phyloP scores from a whole-genome alignment of 1,284 basidiomycete genomes.

The Leccinum pseudoinsigne region DNA sequence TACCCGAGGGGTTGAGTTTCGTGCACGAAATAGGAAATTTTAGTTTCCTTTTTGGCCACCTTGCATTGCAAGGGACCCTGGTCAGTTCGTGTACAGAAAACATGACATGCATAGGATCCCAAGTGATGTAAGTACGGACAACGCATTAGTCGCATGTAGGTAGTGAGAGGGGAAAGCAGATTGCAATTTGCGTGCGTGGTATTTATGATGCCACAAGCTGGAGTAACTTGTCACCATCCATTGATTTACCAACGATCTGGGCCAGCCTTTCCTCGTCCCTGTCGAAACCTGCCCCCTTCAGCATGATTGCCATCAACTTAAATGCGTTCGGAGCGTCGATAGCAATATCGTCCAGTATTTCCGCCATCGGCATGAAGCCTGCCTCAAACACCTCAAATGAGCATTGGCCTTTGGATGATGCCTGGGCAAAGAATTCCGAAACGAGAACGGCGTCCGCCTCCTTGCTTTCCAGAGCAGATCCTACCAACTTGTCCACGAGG shows the following conservation, averaged over 20 bases:
- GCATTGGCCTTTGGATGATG: constrained; percentile 53
- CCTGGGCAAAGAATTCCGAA: constrained; percentile 63
- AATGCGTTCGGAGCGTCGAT: constrained; percentile 91
- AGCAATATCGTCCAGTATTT: constrained; percentile 82
- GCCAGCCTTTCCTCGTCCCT: constrained; percentile 56
- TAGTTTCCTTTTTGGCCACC: not conserved
- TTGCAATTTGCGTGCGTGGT: not conserved
- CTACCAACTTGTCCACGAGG: constrained; percentile 76
- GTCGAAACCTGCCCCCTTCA: constrained; percentile 65
- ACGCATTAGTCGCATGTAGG: not conserved
- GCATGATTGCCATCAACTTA: constrained; percentile 70
- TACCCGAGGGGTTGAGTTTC: too few species aligned
- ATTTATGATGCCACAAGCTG: constrained; percentile 45
- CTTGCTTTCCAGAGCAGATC: constrained; percentile 78
- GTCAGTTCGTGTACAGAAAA: too few species aligned
- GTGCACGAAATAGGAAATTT: not conserved
- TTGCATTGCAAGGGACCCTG: too few species aligned
- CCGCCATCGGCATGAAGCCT: constrained; percentile 67
- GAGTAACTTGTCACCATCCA: constrained; percentile 59
- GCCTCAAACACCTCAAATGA: constrained; percentile 61
- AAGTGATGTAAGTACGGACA: not conserved
- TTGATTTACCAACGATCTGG: constrained; percentile 58
- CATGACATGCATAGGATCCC: not conserved
- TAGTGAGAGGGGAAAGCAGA: not conserved
- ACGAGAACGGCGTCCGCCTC: constrained; percentile 82